Base-by-base conservation (phyloP, 805 yeast genomes). In the Metschnikowia vanudenii region DNA sequence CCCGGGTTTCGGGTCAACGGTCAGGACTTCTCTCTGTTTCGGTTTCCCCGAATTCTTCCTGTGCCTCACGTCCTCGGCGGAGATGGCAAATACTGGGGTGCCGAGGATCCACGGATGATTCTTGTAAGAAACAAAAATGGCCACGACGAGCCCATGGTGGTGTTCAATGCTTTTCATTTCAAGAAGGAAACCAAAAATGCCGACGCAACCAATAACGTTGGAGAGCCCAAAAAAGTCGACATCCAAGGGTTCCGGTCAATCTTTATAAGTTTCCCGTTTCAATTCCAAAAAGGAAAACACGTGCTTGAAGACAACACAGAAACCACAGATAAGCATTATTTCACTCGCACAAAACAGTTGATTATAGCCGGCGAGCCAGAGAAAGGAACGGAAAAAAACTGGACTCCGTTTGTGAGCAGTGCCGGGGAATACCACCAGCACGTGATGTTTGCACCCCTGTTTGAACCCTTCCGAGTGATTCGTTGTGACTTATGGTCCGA, bases 91-190 rank as follows among this genome's bases (percentile, higher is more conserved):
- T 64, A 53, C 45, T 53, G 49, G 9, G 82, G 82, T 0, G 77
- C 82, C 1, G 80, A 77, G 57, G 80, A 77, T 52, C 80, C 82
- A 1, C 62, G 80, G 26, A 57, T 76, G 28, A 50, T 73, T 6
- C 45, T 70, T 12, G 63, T 66, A 2, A 57, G 51, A 24, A 64
- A 66, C 45, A 56, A 57, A 36, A 57, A 56, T 20, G 74, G 73
- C 8, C 57, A 56, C 37, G 69, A 68, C 29, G 81, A 78, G 46
- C 82, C 82, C 1, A 56, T 77, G 13, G 62, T 78, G 22, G 57
- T 75, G 4, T 77, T 68, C 60, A 77, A 75, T 47, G 62, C 70
- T 4, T 52, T 53, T 33, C 41, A 62, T 50, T 42, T 32, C 4
- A 41, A 44, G 17, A 26, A 32, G 6, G 36, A 29, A 17, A 13